Evolutionary conservation across 2,329 filamentous ascomycete species (phyloP).

Genomic region (Colletotrichum sp.): DNA sequence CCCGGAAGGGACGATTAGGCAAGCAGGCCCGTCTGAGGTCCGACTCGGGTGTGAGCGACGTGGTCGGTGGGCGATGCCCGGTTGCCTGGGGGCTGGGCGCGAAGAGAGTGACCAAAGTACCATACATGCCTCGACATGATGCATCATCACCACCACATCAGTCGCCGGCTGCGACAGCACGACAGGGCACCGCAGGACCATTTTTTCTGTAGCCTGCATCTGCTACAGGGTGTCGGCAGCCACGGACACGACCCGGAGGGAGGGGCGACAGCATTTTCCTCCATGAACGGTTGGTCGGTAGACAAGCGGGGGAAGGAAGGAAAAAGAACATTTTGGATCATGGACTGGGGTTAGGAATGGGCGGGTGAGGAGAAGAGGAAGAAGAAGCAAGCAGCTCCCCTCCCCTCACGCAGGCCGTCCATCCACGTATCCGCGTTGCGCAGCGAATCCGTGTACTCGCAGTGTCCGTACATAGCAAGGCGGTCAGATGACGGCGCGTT

Average conservation of each 20-base stretch:
- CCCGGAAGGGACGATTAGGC: not conserved
- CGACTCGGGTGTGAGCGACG: not conserved
- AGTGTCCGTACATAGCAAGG: not conserved
- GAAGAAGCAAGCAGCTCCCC: not conserved
- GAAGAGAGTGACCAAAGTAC: slow-evolving; percentile 3
- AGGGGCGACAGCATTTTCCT: not conserved
- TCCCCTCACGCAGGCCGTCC: not conserved
- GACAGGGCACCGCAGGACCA: not conserved
- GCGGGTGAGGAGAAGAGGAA: not conserved
- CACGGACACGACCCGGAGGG: not conserved
- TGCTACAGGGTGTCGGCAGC: not conserved
- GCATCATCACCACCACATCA: not conserved
- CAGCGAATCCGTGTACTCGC: not conserved
- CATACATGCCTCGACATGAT: not conserved
- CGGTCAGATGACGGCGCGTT: not conserved
- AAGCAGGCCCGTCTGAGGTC: not conserved
- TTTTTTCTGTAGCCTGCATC: not conserved
- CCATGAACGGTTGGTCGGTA: not conserved
- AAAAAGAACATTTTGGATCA: not conserved
- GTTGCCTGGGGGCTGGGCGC: not conserved
- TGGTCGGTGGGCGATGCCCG: not conserved
- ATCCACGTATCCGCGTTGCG: not conserved
- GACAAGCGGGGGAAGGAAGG: not conserved
- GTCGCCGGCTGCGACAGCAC: not conserved
- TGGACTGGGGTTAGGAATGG: not conserved